These are phyloP conservation scores for Amanita brunnescens DNA, from an alignment of 768 basidiomycete species.

Conservation along the genomic window DNA sequence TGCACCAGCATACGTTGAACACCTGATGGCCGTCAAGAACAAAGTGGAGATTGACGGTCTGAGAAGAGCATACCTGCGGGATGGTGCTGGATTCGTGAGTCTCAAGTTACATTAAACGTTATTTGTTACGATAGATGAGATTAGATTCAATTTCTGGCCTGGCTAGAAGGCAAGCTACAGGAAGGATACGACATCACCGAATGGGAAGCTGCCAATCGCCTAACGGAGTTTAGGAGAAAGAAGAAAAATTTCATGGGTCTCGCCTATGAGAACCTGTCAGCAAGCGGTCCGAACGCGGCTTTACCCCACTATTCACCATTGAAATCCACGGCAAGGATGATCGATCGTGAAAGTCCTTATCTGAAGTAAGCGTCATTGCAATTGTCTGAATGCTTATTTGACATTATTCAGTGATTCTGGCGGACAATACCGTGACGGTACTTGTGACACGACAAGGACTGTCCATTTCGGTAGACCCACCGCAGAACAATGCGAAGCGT, in stretches of 20 bases:
- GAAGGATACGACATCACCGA: conserved; percentile 82
- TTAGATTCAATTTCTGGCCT: conserved; percentile 76
- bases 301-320: conserved; percentile 88
- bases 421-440: conserved; percentile 84
- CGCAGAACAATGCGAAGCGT: conserved; percentile 83
- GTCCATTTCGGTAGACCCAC: conserved; percentile 84
- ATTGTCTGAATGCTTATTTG: conserved; percentile 7
- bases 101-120: background rate
- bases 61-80: conserved; percentile 76
- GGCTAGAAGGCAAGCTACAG: conserved; percentile 75
- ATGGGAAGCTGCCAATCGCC: conserved; percentile 81
- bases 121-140: conserved; percentile 9
- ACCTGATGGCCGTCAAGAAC: conserved; percentile 86
- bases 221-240: conserved; percentile 68
- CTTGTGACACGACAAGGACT: conserved; percentile 77
- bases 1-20: conserved; percentile 58
- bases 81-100: conserved; percentile 79
- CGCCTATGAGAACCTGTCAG: conserved; percentile 87
- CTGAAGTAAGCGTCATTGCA: conserved; percentile 56
- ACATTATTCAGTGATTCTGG: conserved; percentile 70
- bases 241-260: conserved; percentile 74
- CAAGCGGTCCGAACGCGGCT: conserved; percentile 85
- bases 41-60: conserved; percentile 77
- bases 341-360: conserved; percentile 76
- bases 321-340: conserved; percentile 56